Conservation (phyloP, 306 rosid species). For the Leucaena leucocephala region DNA sequence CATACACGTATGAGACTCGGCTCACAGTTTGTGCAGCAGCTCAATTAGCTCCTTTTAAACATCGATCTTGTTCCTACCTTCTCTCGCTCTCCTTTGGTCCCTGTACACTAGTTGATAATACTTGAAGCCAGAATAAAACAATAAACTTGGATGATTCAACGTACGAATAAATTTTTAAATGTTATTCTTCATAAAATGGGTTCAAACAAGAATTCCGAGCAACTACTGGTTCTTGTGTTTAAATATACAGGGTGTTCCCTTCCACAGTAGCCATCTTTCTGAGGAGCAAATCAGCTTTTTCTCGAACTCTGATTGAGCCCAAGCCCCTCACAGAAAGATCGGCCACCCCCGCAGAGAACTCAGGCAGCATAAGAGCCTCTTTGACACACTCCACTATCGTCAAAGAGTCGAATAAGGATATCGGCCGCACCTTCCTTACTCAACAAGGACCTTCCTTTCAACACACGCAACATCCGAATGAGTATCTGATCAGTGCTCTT, state of each 20-base stretch:
- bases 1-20: neutral
- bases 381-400: slow-evolving; percentile 59
- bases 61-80: no score
- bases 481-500: slow-evolving; percentile 50
- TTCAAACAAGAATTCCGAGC: neutral
- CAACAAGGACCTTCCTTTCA: slow-evolving; percentile 70
- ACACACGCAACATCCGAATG: slow-evolving; percentile 51
- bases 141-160: neutral
- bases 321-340: slow-evolving; percentile 72
- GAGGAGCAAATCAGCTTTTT: slow-evolving; percentile 65
- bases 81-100: no score
- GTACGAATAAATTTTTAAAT: neutral
- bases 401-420: slow-evolving; percentile 68
- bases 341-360: slow-evolving; percentile 53
- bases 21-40: no score
- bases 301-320: slow-evolving; percentile 62
- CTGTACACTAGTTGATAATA: neutral
- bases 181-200: neutral
- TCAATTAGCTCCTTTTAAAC: no score
- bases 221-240: neutral
- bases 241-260: slow-evolving; percentile 33
- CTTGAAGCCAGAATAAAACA: neutral
- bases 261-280: slow-evolving; percentile 53
- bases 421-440: slow-evolving; percentile 84
- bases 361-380: slow-evolving; percentile 57